A percentile compares a stretch with the other conserved stretches of the same genome.
Evolutionary conservation across 2,329 filamentous ascomycete genomes (phyloP).

Genomic region (Fusarium algeriense): DNA sequence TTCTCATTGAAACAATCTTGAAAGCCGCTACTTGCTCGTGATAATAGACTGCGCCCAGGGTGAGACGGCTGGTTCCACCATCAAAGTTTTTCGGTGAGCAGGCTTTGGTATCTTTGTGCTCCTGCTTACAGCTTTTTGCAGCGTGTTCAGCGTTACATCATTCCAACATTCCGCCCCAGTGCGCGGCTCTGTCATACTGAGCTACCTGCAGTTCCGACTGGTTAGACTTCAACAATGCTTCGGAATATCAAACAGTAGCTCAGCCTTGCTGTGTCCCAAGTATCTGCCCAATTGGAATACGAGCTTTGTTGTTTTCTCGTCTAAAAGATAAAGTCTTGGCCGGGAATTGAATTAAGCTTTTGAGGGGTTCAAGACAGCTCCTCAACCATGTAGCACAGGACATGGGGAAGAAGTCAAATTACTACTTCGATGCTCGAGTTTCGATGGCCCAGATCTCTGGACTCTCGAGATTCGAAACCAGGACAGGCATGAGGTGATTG

Average conservation of each 20-base stretch:
- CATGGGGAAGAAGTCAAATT: conserved; percentile 22
- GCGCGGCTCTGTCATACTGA: conserved; percentile 27
- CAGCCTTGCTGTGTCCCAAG: conserved; percentile 29
- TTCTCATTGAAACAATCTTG: background rate
- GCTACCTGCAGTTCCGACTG: conserved; percentile 25
- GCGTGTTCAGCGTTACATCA: conserved; percentile 22
- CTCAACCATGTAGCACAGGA: conserved; percentile 33
- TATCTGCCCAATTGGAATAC: background rate
- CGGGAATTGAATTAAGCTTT: conserved; percentile 23
- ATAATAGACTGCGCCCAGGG: conserved; percentile 25
- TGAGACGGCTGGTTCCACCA: conserved; percentile 41
- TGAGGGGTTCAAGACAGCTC: conserved; percentile 36
- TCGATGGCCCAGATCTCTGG: background rate
- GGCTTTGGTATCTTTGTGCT: background rate
- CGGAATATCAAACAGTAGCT: conserved; percentile 19
- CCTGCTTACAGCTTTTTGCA: conserved; percentile 17
- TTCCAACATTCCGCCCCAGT: conserved; percentile 17
- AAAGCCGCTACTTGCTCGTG: conserved; percentile 15
- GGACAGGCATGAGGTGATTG: background rate
- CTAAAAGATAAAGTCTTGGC: background rate
- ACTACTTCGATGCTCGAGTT: background rate
- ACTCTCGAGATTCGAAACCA: background rate
- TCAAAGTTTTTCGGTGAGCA: conserved; percentile 36
- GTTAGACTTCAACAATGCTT: conserved; percentile 7
- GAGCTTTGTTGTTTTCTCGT: background rate